Base-by-base conservation (phyloP, 805 yeast genomes). In the Millerago galiae region DNA sequence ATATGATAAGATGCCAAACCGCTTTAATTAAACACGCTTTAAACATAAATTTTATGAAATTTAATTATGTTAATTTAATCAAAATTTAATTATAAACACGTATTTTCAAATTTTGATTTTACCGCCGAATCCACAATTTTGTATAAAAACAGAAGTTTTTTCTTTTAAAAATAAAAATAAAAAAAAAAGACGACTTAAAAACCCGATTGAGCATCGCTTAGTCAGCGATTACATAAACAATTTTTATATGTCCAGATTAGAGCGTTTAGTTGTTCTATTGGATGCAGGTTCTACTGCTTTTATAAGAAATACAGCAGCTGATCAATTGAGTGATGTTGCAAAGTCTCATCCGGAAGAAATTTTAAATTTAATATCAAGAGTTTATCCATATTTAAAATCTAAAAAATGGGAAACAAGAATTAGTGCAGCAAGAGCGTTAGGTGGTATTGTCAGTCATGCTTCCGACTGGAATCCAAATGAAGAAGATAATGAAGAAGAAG, bases 211-310 rank as follows among this genome's bases (percentile, higher is more conserved):
- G 40, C 25, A 31, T 29, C 28, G 28, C 35, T 37, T 33, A 37
- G 34, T 37, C 17, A 37, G 26, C 26, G 24, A n/a, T 31, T 29
- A 37, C 40, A 24, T 37, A 17, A 30, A 30, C 12, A n/a, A 30
- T n/a, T 21, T 37, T 8, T 33, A 8, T 31, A 62, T 66, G 52
- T 68, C 73, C 34, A 60, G 74, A 38, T 53, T 70, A 44, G 74
- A 70, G 49, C 62, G 74, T 29, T 66, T 69, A 51, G 74, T 69
- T 33, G 60, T 69, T 9, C 57, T 69, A 28, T 68, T 93, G 50
- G 99, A 95, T 64, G 87, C 97, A 2, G 99, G 99, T 10, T 87
- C 96, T 11, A 88, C 97, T 5, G 86, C 86, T 32, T 84, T 88
- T 59, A 93, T 93, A 35, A 75, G 98, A 51, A 88, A 87, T 57